Evolutionary conservation across 306 rosid genomes (phyloP), one percentile per base, ranked within the genome.

Genomic region (Nissolia schottii): DNA sequence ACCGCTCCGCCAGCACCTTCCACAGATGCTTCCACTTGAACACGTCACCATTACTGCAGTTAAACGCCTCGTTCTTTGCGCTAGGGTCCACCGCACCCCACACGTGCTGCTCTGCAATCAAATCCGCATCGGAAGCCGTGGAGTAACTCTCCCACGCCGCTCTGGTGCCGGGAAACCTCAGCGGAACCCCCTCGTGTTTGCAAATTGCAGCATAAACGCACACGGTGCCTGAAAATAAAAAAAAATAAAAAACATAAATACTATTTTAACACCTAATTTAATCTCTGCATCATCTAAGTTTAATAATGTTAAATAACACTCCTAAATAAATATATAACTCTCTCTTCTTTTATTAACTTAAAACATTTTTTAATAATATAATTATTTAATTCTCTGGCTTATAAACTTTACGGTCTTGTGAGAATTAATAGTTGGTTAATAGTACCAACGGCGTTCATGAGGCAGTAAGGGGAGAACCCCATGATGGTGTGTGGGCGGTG

Each of bases 61-160:
- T 90, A n/a, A 90, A 90, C 0, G 87, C 91, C 14, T 90, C 91
- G 53, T 90, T 88, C 62, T 70, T 64, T 0, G 91, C 90, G 27
- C 84, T 58, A 0, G 89, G 91, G 29, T 90, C 96, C 66, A 87
- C 96, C 60, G 88, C 88, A 0, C 89, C 90, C 96, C 93, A 87
- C 12, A 87, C 82, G 5, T 90, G 91, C 59, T 90, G 96, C 85
- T 90, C 96, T 1, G 93, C 96, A 7, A 87, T 77, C 81, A 89
- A 66, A 83, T 90, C 93, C 0, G 90, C 93, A 62, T 90, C 96
- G 1, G 96, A 83, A 38, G 71, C 87, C n/a, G 13, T 61, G 2
- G 60, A 51, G 59, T 77, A 86, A 51, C 49, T n/a, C 22, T 86
- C 90, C 93, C 93, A 88, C 4, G 82, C 87, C 19, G 2, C 76